Evolutionary conservation across 2,329 filamentous ascomycete genomes (phyloP).

Genomic region (Verticillium zaregamsianum): DNA sequence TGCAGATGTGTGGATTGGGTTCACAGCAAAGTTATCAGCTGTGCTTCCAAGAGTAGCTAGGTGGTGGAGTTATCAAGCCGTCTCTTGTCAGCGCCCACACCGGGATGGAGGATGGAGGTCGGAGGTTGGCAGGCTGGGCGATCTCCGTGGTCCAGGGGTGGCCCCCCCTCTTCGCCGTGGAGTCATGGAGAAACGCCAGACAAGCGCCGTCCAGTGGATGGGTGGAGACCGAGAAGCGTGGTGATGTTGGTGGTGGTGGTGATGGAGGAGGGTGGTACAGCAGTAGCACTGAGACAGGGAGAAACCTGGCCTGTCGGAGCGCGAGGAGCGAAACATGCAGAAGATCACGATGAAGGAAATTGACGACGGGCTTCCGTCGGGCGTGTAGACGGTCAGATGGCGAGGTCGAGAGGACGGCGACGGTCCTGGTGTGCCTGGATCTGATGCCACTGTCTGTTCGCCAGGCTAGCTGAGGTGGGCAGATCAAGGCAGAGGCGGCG

Average conservation of each 20-base stretch:
- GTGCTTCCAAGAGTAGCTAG: background rate
- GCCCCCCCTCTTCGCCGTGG: background rate
- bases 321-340: constrained; percentile 30
- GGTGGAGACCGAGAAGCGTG: constrained; percentile 15
- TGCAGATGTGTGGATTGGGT: background rate
- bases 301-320: constrained; percentile 29
- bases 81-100: background rate
- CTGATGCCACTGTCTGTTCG: background rate
- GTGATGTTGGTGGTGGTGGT: constrained; percentile 12
- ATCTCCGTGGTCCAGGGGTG: background rate
- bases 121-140: background rate
- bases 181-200: constrained; percentile 5
- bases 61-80: background rate
- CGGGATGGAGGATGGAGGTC: constrained; percentile 1
- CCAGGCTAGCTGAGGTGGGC: background rate
- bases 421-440: background rate
- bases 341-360: constrained; percentile 21
- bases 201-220: constrained; percentile 12
- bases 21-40: background rate
- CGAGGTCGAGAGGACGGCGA: background rate
- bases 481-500: background rate
- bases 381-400: background rate
- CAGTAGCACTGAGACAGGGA: constrained; percentile 25
- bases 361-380: constrained; percentile 6
- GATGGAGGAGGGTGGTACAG: constrained; percentile 6